Evolutionary conservation across 2,329 filamentous ascomycete species (phyloP).

Genomic region (Pseudogymnoascus sp.): DNA sequence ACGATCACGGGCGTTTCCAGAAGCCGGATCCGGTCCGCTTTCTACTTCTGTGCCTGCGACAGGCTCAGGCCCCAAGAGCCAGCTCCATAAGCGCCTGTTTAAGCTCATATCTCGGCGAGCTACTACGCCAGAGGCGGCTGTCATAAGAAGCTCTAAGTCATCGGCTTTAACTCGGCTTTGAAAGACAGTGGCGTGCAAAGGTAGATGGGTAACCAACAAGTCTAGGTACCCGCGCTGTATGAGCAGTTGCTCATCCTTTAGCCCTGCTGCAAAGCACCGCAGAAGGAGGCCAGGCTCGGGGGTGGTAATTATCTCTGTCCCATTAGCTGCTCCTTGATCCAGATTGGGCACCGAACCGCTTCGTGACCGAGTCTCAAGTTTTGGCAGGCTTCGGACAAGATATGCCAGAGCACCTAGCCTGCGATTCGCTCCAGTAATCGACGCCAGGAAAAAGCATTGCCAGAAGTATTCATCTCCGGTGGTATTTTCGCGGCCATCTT

Average conservation of each 20-base stretch:
- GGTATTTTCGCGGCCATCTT: conserved; percentile 41
- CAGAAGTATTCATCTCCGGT: conserved; percentile 83
- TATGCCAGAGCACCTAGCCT: conserved; percentile 84
- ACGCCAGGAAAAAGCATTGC: conserved; percentile 93
- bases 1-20: conserved; percentile 21
- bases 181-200: conserved; percentile 72
- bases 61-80: conserved; percentile 78
- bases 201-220: conserved; percentile 80
- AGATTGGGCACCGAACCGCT: background rate
- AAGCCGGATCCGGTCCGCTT: conserved; percentile 37
- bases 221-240: conserved; percentile 94
- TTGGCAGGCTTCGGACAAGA: conserved; percentile 68
- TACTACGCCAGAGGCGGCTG: conserved; percentile 79
- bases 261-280: conserved; percentile 82
- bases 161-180: conserved; percentile 62
- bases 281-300: conserved; percentile 88
- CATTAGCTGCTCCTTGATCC: conserved; percentile 19
- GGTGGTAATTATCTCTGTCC: conserved; percentile 57
- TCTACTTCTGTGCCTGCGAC: conserved; percentile 38
- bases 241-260: conserved; percentile 78
- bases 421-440: conserved; percentile 79
- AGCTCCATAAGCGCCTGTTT: conserved; percentile 89
- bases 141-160: conserved; percentile 74
- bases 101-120: conserved; percentile 91
- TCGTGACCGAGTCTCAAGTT: conserved; percentile 42